A percentile compares a stretch with the other conserved stretches of the same genome.
phyloP scores from a whole-genome alignment of 1,284 basidiomycete species.

The Salmacisia buchloeana region DNA sequence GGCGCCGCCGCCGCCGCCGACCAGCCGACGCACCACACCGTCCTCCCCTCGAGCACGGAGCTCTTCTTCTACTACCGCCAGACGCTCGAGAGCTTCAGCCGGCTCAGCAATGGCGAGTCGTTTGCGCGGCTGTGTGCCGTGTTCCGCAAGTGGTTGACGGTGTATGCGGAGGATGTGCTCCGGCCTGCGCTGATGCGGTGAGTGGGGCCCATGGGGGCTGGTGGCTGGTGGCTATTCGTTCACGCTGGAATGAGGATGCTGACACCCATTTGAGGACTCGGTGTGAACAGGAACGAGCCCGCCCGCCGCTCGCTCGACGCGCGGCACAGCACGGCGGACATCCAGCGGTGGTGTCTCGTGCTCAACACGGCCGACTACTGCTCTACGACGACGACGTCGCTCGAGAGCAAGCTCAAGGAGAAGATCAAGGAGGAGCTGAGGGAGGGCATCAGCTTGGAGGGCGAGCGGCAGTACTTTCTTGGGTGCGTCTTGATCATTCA shows the following conservation, averaged over 20 bases:
- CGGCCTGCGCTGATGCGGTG: conserved; percentile 67
- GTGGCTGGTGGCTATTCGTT: neutral
- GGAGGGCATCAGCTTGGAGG: conserved; percentile 73
- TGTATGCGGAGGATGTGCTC: conserved; percentile 77
- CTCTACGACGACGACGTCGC: conserved; percentile 80
- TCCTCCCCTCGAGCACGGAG: conserved; percentile 89
- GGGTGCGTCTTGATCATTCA: conserved; percentile 56
- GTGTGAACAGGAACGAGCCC: conserved; percentile 15
- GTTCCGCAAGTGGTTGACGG: conserved; percentile 86
- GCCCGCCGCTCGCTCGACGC: conserved; percentile 29
- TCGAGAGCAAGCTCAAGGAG: conserved; percentile 83
- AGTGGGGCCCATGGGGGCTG: conserved; percentile 14
- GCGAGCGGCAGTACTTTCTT: conserved; percentile 80
- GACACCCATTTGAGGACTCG: neutral
- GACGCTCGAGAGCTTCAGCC: conserved; percentile 86
- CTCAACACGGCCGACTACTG: conserved; percentile 99
- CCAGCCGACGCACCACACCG: conserved; percentile 55
- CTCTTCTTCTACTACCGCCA: conserved; percentile 96
- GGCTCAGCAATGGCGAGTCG: conserved; percentile 41
- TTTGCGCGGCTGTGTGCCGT: conserved; percentile 39
- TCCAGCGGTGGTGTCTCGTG: conserved; percentile 56
- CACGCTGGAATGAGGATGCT: neutral
- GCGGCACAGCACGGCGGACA: conserved; percentile 28
- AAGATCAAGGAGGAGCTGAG: conserved; percentile 70
- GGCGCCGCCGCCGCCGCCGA: conserved; percentile 59